Evolutionary conservation across 805 yeast genomes (phyloP).

Genomic region (Candida morakotiae): DNA sequence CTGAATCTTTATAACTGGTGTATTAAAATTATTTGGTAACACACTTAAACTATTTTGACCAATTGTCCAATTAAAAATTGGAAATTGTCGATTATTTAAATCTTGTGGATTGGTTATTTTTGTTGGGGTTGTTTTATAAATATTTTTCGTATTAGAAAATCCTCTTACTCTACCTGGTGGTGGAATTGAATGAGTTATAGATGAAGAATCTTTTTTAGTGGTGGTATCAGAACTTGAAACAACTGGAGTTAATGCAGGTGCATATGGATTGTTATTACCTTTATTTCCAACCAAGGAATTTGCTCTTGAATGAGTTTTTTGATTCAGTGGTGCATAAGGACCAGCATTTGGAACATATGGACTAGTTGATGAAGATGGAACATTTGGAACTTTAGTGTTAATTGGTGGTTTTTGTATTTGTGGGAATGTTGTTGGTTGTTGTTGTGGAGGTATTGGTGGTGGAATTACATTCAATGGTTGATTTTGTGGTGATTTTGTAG

Average conservation of each 20-base stretch:
- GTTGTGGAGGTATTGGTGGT: constrained; percentile 4
- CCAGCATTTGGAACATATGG: constrained; percentile 44
- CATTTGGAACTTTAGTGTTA: constrained; percentile 17
- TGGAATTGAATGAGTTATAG: constrained; percentile 1
- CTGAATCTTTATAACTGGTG: constrained; percentile 29
- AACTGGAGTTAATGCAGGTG: constrained; percentile 23
- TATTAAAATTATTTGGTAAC: constrained; percentile 28
- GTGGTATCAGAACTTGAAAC: background rate
- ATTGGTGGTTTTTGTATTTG: constrained; percentile 17
- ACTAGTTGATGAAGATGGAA: constrained; percentile 22
- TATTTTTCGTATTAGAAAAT: constrained; percentile 15
- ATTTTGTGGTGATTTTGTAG: constrained; percentile 2
- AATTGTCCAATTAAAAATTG: constrained; percentile 62
- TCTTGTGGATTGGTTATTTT: constrained; percentile 45
- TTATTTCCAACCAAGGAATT: constrained; percentile 37
- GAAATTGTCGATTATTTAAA: constrained; percentile 61
- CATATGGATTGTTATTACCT: constrained; percentile 42
- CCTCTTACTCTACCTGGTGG: constrained; percentile 21
- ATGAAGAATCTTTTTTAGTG: background rate
- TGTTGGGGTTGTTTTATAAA: constrained; percentile 12
- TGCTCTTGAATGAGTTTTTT: constrained; percentile 36
- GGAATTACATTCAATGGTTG: background rate
- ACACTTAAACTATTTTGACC: constrained; percentile 25
- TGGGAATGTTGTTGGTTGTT: constrained; percentile 3
- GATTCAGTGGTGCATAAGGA: constrained; percentile 38